phyloP scores from a whole-genome alignment of 2,329 filamentous ascomycete genomes.

The Colletotrichum sojae region DNA sequence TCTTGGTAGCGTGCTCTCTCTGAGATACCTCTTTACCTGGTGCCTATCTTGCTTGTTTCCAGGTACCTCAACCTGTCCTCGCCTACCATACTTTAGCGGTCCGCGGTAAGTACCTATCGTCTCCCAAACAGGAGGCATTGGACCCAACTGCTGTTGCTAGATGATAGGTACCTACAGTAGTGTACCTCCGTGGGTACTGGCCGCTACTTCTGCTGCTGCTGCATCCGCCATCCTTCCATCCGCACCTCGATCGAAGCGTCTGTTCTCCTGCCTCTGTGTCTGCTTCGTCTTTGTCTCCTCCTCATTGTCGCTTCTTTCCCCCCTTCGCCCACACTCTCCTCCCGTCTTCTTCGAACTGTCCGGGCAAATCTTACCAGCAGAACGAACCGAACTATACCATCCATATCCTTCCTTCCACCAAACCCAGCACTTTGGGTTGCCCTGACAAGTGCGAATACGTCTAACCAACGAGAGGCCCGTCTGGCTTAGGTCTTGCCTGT shows the following conservation, averaged over 20 bases:
- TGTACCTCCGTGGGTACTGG: neutral
- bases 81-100: no score
- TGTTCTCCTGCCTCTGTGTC: constrained; percentile 12
- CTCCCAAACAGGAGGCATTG: neutral
- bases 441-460: neutral
- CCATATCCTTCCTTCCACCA: neutral
- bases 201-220: neutral
- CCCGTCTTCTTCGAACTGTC: neutral
- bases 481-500: neutral
- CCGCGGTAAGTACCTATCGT: neutral
- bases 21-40: no score
- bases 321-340: constrained; percentile 1
- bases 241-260: constrained; percentile 26
- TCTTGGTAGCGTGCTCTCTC: no score
- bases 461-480: neutral
- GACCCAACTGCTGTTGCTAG: neutral
- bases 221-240: constrained; percentile 17
- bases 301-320: neutral
- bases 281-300: constrained; percentile 20
- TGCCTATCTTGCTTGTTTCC: no score
- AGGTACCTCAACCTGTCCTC: no score
- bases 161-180: neutral
- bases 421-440: neutral
- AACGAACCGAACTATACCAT: neutral
- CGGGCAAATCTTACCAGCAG: neutral